Evolutionary conservation across 768 basidiomycete genomes (phyloP), one percentile per base, ranked within the genome.

Genomic region (Ramaria rubella): DNA sequence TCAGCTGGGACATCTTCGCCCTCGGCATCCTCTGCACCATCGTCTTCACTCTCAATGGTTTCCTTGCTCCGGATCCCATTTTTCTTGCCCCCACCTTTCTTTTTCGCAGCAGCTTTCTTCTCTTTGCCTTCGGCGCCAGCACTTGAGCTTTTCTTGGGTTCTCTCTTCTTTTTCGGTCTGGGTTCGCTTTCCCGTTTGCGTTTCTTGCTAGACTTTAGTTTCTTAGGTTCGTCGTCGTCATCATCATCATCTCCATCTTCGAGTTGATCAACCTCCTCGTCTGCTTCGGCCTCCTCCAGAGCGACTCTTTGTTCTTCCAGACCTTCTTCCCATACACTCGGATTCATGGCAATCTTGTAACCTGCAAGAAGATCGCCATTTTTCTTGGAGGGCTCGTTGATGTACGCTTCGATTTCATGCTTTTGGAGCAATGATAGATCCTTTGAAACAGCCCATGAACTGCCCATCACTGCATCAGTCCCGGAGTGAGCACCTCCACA

Each of bases 401-500:
- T 80, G 73, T 82, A 96, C 2, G 85, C 78, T 61, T 88, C 79
- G 72, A 98, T 95, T 72, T 91, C 90, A 69, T 87, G 81, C 5
- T 75, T 69, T 63, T 85, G 80, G 24, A 97, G 80, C 60, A 80
- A 80, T 21, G 84, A 88, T 52, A 97, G 83, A 69, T 96, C 94
- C 64, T 86, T 87, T 1, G 85, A 67, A 30, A 82, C 75, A 40
- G 90, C 76, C 94, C 94, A 97, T 19, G 90, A 80, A 72, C 94
- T 97, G 21, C 40, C 24, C 14, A 44, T 26, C 65, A 50, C 58
- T 17, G 30, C 14, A 57, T 62, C 38, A 40, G 53, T 50, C 5
- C 19, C 5, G 17, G 24, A 1, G 38, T 60, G 46, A 61, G 61
- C 38, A 58, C 57, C 53, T 29, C 40, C 49, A 31, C 11, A n/a